These are phyloP conservation scores for Trichophyton verrucosum DNA, from an alignment of 2,329 filamentous ascomycete species.

Conservation along the genomic window DNA sequence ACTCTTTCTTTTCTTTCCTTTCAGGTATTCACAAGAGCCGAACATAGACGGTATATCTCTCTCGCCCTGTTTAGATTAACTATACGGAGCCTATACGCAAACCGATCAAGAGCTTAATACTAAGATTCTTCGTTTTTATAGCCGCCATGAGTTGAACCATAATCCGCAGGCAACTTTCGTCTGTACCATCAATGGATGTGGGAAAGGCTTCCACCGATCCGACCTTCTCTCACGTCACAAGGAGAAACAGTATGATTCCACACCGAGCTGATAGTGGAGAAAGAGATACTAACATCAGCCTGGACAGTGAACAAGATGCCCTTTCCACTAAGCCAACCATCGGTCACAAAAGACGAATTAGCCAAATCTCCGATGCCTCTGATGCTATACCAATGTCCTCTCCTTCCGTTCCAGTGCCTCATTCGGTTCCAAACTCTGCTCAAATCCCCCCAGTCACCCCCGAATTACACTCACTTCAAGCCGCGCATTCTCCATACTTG, in stretches of 20 bases:
- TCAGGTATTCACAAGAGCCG: conserved; percentile 40
- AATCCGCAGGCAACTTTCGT: conserved; percentile 36
- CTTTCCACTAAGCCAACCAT: conserved; percentile 3
- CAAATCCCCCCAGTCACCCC: conserved; percentile 5
- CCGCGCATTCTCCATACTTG: neutral
- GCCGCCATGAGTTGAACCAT: conserved; percentile 40
- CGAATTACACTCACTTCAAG: neutral
- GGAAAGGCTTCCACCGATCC: conserved; percentile 37
- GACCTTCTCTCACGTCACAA: conserved; percentile 38
- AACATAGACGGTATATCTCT: conserved; percentile 31
- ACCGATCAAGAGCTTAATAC: neutral
- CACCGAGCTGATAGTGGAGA: neutral
- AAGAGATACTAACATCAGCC: neutral
- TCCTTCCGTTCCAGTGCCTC: neutral
- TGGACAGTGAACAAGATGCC: conserved; percentile 4
- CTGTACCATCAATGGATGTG: conserved; percentile 33
- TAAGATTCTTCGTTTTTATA: conserved; percentile 12
- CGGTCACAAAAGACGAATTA: conserved; percentile 8
- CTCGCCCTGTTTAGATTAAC: neutral
- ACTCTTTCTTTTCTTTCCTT: conserved; percentile 6
- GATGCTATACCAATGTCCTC: conserved; percentile 1
- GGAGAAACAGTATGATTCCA: conserved; percentile 35
- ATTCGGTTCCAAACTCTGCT: neutral
- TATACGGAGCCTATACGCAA: neutral
- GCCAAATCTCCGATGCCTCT: conserved; percentile 7